phyloP scores from a whole-genome alignment of 495 filamentous ascomycete genomes.

The Corynascus novoguineensis region DNA sequence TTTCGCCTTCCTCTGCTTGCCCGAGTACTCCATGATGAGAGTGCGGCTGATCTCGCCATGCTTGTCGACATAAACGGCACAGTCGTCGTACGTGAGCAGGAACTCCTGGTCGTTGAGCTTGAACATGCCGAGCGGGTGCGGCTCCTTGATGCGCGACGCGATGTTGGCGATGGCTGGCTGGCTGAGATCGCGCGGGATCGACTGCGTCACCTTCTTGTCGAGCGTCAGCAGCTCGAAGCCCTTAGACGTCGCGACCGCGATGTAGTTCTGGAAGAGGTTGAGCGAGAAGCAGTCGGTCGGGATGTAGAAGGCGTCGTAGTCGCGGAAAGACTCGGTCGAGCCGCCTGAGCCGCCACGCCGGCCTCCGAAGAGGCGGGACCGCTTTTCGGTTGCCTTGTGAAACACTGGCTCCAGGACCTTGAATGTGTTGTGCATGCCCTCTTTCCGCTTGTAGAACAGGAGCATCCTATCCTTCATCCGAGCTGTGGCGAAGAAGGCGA shows the following conservation, averaged over 20 bases:
- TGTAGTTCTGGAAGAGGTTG: slow-evolving; percentile 89
- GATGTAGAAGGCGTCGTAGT: slow-evolving; percentile 98
- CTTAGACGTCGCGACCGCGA: slow-evolving; percentile 82
- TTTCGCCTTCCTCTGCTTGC: slow-evolving; percentile 72
- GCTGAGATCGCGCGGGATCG: slow-evolving; percentile 72
- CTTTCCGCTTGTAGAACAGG: slow-evolving; percentile 94
- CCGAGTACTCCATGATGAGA: slow-evolving; percentile 96
- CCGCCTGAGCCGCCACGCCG: slow-evolving; percentile 50
- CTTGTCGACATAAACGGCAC: slow-evolving; percentile 96
- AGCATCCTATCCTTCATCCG: slow-evolving; percentile 94
- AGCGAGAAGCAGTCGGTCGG: slow-evolving; percentile 92
- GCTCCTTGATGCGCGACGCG: slow-evolving; percentile 68
- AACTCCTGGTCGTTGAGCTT: slow-evolving; percentile 89
- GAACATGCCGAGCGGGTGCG: slow-evolving; percentile 92
- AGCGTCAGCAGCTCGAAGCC: slow-evolving; percentile 96
- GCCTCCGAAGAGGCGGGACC: slow-evolving; percentile 60
- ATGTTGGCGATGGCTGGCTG: slow-evolving; percentile 72
- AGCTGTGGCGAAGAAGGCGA: slow-evolving; percentile 91
- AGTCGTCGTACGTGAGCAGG: slow-evolving; percentile 88
- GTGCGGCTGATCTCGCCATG: slow-evolving; percentile 88
- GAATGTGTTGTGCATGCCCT: slow-evolving; percentile 85
- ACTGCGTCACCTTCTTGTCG: slow-evolving; percentile 90
- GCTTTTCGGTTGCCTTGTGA: slow-evolving; percentile 77
- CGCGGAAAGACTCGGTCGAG: slow-evolving; percentile 94
- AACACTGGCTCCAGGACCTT: slow-evolving; percentile 94